Base-by-base conservation (phyloP, 495 filamentous ascomycete genomes). In the Hyaloscypha bicolor region DNA sequence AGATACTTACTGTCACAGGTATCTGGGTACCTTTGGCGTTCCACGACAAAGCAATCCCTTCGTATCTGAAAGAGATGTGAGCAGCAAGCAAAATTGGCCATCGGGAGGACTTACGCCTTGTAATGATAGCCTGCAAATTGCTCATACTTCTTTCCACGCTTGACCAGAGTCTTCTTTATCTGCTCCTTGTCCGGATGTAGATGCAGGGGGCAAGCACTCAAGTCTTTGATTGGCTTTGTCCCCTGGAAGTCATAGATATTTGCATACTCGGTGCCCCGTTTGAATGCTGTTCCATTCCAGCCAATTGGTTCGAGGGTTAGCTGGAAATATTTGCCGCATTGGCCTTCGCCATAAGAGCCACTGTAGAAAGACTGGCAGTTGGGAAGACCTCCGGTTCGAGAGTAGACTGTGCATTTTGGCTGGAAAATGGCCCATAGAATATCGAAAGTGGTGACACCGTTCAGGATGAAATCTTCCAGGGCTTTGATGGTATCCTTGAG, bases 391-490 rank as follows among this genome's bases (percentile, higher is more conserved):
- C 94, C 93, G 1, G 91, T 93, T 5, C 85, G 84, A 0, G 91
- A 89, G 72, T 90, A 94, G 3, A 89, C 89, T 37, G 94, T 86
- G 16, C 91, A 90, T 71, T 94, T 93, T 8, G 93, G 93, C 69
- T 96, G 94, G 81, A 93, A 93, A 6, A 97, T 78, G 3, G 93
- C 92, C 93, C 93, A 96, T 9, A 95, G 75, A 11, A 94, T 83
- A 62, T 96, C 92, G 66, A 92, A 97, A 14, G 93, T 96, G 74
- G 96, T 96, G 61, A 89, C 90, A 33, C 91, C 90, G 60, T 90
- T 87, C 62, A 92, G 87, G 21, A 96, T 81, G 68, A 96, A 81
- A 0, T 93, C 92, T 67, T 93, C 90, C 1, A 96, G 82, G 14
- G 88, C 91, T 71, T 91, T 90, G 74, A 93, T 93, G 14, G 78